Conservation (phyloP, 2,329 filamentous ascomycete species). For the Penicillium sp. region DNA sequence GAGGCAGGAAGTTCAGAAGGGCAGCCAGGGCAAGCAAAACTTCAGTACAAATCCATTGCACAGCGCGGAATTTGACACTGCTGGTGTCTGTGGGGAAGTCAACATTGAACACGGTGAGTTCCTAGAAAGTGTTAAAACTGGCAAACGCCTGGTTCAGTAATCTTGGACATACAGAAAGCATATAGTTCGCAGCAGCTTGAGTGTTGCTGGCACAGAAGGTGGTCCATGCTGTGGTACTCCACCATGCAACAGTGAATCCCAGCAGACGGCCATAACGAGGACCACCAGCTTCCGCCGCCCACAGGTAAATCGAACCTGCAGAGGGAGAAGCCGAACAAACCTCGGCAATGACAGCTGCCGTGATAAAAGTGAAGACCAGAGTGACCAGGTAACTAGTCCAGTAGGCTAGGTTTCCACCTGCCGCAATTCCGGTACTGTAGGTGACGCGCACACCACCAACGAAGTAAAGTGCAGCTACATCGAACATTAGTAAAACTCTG, state of each 20-base stretch:
- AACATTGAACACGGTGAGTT: slow-evolving; percentile 58
- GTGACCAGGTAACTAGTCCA: slow-evolving; percentile 63
- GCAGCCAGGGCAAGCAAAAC: slow-evolving; percentile 52
- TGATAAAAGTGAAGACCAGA: slow-evolving; percentile 61
- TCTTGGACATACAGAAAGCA: slow-evolving; percentile 49
- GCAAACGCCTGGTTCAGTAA: background rate
- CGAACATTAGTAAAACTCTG: background rate
- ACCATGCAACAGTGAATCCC: slow-evolving; percentile 64
- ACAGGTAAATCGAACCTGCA: slow-evolving; percentile 61
- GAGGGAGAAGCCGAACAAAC: slow-evolving; percentile 61
- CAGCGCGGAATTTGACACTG: slow-evolving; percentile 58
- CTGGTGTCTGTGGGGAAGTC: slow-evolving; percentile 55
- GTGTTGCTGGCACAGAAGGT: slow-evolving; percentile 58
- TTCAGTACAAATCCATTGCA: slow-evolving; percentile 62
- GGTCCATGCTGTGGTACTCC: slow-evolving; percentile 63
- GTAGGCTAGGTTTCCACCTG: slow-evolving; percentile 61
- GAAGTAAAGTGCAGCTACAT: slow-evolving; percentile 59
- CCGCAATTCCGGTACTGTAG: slow-evolving; percentile 62
- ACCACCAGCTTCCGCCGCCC: slow-evolving; percentile 61
- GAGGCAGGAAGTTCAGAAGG: slow-evolving; percentile 52
- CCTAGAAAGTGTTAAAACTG: slow-evolving; percentile 35
- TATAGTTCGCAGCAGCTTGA: slow-evolving; percentile 53
- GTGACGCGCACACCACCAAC: slow-evolving; percentile 61
- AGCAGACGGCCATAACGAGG: slow-evolving; percentile 56
- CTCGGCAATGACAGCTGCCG: slow-evolving; percentile 60